Evolutionary conservation across 2,329 filamentous ascomycete genomes (phyloP).

Genomic region (Penicillium sp.): DNA sequence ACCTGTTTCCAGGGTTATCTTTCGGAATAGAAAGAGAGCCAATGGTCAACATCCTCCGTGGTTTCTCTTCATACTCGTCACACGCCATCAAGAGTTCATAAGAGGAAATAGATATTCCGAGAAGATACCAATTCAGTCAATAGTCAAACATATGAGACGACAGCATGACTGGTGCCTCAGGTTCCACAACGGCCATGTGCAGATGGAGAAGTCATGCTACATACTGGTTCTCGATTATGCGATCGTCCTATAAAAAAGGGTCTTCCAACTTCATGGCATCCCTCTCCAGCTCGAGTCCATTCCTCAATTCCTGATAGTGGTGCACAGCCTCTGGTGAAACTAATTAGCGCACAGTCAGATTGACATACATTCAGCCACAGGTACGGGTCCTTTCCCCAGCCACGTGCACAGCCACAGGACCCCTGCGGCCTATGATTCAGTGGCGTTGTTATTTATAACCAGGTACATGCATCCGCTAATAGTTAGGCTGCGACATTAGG

Average conservation of each 20-base stretch:
- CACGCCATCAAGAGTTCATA: background rate
- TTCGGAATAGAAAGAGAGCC: background rate
- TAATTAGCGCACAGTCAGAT: background rate
- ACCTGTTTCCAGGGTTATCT: background rate
- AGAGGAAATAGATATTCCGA: background rate
- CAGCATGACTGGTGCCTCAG: constrained; percentile 16
- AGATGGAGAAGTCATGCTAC: constrained; percentile 20
- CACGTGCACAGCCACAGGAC: constrained; percentile 20
- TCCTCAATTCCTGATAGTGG: background rate
- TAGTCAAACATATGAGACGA: background rate
- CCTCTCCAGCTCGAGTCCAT: background rate
- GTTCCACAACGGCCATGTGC: constrained; percentile 16
- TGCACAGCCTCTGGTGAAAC: background rate
- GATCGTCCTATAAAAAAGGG: constrained; percentile 5
- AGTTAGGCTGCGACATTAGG: constrained; percentile 31
- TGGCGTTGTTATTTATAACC: constrained; percentile 23
- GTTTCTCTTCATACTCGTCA: background rate
- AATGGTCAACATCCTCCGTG: too few relatives aligned
- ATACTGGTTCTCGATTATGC: background rate
- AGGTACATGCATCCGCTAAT: constrained; percentile 22
- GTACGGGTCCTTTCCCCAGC: background rate
- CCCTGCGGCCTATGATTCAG: constrained; percentile 15
- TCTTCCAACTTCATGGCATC: background rate
- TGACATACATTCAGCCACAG: constrained; percentile 1
- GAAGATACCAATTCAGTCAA: background rate